Percentiles rank a stretch among this genome's conserved stretches.
These are phyloP conservation scores for Pyrenophora seminiperda DNA, from an alignment of 2,329 filamentous ascomycete genomes.

Conservation along the genomic window DNA sequence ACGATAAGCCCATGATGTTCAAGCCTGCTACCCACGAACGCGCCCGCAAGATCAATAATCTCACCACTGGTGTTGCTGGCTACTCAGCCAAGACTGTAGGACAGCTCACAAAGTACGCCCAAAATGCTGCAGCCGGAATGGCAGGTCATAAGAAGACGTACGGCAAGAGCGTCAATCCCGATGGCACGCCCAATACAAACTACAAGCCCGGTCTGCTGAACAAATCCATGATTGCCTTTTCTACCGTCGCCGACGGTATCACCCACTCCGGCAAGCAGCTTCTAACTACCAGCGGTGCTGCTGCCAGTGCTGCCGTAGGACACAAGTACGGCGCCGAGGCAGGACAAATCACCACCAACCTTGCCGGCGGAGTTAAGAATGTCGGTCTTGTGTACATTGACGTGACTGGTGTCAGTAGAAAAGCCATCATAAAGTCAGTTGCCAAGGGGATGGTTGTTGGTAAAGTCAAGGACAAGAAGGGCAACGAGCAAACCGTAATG, in stretches of 20 bases:
- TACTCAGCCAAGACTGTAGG: slow-evolving; percentile 87
- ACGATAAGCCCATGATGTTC: slow-evolving; percentile 83
- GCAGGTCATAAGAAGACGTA: slow-evolving; percentile 65
- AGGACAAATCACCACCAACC: slow-evolving; percentile 72
- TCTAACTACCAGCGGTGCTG: slow-evolving; percentile 72
- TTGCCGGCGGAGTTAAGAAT: slow-evolving; percentile 91
- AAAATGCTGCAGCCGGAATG: slow-evolving; percentile 83
- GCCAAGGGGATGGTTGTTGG: slow-evolving; percentile 94
- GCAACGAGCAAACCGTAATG: slow-evolving; percentile 67
- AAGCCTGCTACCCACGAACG: slow-evolving; percentile 80
- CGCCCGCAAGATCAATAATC: slow-evolving; percentile 86
- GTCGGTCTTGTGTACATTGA: slow-evolving; percentile 98
- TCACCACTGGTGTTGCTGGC: slow-evolving; percentile 78
- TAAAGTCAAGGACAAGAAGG: slow-evolving; percentile 74
- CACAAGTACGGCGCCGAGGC: slow-evolving; percentile 90
- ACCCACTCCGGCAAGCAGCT: slow-evolving; percentile 83
- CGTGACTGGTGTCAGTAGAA: slow-evolving; percentile 86
- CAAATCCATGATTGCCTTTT: slow-evolving; percentile 95
- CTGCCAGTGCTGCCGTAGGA: slow-evolving; percentile 84
- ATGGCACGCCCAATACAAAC: slow-evolving; percentile 65
- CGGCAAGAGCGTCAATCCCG: slow-evolving; percentile 68
- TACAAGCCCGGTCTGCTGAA: slow-evolving; percentile 95
- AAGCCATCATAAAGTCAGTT: slow-evolving; percentile 89
- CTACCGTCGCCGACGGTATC: slow-evolving; percentile 90
- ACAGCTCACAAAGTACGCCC: slow-evolving; percentile 79